These are phyloP conservation scores for Paspalum vaginatum DNA, from an alignment of 176 grass and related monocot species.

Conservation along the genomic window DNA sequence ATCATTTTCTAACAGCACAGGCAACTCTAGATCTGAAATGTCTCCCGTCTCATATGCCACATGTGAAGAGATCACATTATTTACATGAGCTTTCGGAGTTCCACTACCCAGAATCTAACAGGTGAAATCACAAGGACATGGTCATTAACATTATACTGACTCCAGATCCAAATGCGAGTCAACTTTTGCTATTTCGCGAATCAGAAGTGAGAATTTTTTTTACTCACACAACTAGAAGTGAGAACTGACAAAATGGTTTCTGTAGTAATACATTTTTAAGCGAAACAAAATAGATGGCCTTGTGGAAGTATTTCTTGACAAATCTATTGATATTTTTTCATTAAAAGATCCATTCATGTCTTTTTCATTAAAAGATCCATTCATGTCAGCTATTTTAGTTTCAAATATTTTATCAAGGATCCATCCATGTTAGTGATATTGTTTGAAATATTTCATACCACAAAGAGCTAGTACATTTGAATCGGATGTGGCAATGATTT, in stretches of 20 bases:
- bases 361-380: conserved; percentile 14
- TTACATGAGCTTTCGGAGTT: conserved; percentile 45
- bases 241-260: conserved; percentile 15
- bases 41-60: conserved; percentile 40
- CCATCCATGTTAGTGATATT: conserved; percentile 3
- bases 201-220: conserved; percentile 11
- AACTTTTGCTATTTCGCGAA: background rate
- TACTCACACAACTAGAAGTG: background rate
- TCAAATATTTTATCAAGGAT: background rate
- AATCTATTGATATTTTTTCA: conserved; percentile 1
- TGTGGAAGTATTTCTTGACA: conserved; percentile 12
- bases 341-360: conserved; percentile 6
- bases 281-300: conserved; percentile 11
- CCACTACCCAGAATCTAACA: conserved; percentile 55
- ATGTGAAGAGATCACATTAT: conserved; percentile 47
- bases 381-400: no score
- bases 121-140: conserved; percentile 36
- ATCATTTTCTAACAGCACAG: conserved; percentile 73
- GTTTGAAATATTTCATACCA: conserved; percentile 23
- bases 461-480: background rate
- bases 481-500: conserved; percentile 18
- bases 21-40: conserved; percentile 73
- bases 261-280: conserved; percentile 17
- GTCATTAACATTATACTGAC: conserved; percentile 21
- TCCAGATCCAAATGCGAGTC: conserved; percentile 1